Evolutionary conservation across 129 eudicot species (phyloP).

Genomic region (Oenanthe sinensis): DNA sequence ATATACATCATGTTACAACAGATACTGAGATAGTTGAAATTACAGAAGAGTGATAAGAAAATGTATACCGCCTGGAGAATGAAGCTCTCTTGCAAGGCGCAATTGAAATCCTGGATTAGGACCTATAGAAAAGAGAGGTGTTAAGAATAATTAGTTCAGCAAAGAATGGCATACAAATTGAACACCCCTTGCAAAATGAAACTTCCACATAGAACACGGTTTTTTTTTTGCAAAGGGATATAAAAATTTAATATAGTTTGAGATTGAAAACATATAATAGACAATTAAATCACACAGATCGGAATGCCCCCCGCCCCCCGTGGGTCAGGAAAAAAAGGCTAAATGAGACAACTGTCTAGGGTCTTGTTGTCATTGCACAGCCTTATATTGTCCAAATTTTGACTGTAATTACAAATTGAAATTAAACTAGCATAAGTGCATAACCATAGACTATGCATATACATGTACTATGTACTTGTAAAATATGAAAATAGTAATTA

Average conservation of each 20-base stretch:
- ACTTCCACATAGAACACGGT: not conserved
- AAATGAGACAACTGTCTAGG: not conserved
- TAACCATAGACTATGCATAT: not conserved
- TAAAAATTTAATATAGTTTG: not conserved
- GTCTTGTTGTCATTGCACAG: not conserved
- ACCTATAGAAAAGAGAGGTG: constrained; percentile 35
- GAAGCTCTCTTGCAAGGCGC: constrained; percentile 92
- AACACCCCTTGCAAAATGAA: not conserved
- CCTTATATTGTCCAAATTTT: not conserved
- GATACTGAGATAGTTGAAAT: not conserved
- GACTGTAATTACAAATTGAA: not conserved
- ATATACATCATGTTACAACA: not conserved
- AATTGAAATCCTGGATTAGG: constrained; percentile 83
- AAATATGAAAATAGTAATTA: not conserved
- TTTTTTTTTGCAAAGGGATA: not conserved
- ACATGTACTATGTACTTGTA: not conserved
- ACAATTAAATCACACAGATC: not conserved
- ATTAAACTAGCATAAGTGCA: not conserved
- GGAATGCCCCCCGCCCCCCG: too few relatives aligned
- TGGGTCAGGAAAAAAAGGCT: not conserved
- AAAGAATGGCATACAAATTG: not conserved
- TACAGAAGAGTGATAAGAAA: not conserved
- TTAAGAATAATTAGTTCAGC: not conserved
- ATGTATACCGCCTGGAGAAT: constrained; percentile 58
- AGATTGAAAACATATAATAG: not conserved